Base-by-base conservation (phyloP, 2,329 filamentous ascomycete species). In the Triangularia verruculosa region DNA sequence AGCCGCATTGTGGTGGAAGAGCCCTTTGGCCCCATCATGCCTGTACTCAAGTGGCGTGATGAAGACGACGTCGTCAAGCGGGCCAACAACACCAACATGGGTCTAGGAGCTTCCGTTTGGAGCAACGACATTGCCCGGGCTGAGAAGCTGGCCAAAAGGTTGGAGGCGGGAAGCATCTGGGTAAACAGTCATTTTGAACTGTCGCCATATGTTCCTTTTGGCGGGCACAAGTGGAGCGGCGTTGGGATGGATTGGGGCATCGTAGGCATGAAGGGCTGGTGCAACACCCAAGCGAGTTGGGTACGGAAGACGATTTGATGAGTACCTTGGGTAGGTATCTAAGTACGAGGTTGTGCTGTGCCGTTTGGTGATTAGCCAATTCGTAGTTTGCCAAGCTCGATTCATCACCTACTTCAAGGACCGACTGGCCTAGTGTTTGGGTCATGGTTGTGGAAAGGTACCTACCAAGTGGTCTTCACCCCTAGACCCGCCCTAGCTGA, bases 111-210 rank as follows among this genome's bases (percentile, higher is more conserved):
- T 32, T 83, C 80, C 39, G 82, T 86, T 15, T 86, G 57, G 57
- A 75, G 74, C 61, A 78, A 76, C 55, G 80, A 84, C 72, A 66
- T 82, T 15, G 77, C 74, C 62, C 76, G 78, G 59, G 83, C 82
- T 1, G 73, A 78, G 67, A 72, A 75, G 56, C 78, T 85, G 62
- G 82, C 79, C 3, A 73, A 74, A 51, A 72, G 76, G 24, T 72
- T 86, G n/a, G 76, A 84, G 70, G 80, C 82, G 17, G 84, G 84
- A 1, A 83, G 75, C 28, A 80, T 85, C n/a, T 86, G 80, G 72
- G 76, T 86, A 63, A 86, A 86, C 73, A 71, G 72, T 1, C 77
- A 79, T 65, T 76, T 77, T n/a, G 76, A 78, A n/a, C 53, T 78
- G 0, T 68, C 71, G 0, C 74, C 77, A 0, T 69, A 75, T 2